Conservation (phyloP, 1,139 yeast genomes). For the Geotrichum aggregatum region DNA sequence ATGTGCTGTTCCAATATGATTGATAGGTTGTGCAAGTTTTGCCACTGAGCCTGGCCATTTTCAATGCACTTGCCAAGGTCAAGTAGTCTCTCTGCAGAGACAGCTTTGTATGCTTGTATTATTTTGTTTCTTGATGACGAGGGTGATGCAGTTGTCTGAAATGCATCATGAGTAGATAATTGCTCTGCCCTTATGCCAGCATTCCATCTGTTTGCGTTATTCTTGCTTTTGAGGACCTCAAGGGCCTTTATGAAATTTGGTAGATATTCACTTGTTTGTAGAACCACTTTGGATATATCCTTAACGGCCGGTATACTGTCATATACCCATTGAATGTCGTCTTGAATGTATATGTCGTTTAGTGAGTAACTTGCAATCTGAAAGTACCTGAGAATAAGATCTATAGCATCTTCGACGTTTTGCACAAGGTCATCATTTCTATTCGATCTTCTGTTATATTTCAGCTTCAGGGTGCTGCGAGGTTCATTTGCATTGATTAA, state of each 20-base stretch:
- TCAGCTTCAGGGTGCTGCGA: not conserved
- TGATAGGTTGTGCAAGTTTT: constrained; percentile 43
- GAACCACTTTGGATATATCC: constrained; percentile 44
- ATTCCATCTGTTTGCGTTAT: constrained; percentile 22
- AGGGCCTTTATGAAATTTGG: constrained; percentile 43
- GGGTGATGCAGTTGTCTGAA: constrained; percentile 27
- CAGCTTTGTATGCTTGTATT: constrained; percentile 25
- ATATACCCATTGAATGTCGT: constrained; percentile 45
- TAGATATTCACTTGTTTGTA: constrained; percentile 48
- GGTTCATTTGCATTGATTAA: not conserved
- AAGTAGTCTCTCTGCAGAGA: constrained; percentile 39
- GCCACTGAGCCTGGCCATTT: constrained; percentile 33
- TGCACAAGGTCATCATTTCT: constrained; percentile 5
- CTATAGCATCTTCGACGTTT: constrained; percentile 12
- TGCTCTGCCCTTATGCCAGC: constrained; percentile 18
- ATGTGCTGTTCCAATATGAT: constrained; percentile 44
- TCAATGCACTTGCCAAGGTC: constrained; percentile 25
- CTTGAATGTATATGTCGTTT: constrained; percentile 27
- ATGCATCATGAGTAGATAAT: constrained; percentile 29
- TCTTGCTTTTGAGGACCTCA: constrained; percentile 34
- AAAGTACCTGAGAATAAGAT: constrained; percentile 27
- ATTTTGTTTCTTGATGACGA: constrained; percentile 28
- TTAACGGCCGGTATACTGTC: constrained; percentile 48
- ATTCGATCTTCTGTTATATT: not conserved
- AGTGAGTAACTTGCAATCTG: constrained; percentile 26